Conservation (phyloP, 2,329 filamentous ascomycete genomes). For the Monosporascus sp. region DNA sequence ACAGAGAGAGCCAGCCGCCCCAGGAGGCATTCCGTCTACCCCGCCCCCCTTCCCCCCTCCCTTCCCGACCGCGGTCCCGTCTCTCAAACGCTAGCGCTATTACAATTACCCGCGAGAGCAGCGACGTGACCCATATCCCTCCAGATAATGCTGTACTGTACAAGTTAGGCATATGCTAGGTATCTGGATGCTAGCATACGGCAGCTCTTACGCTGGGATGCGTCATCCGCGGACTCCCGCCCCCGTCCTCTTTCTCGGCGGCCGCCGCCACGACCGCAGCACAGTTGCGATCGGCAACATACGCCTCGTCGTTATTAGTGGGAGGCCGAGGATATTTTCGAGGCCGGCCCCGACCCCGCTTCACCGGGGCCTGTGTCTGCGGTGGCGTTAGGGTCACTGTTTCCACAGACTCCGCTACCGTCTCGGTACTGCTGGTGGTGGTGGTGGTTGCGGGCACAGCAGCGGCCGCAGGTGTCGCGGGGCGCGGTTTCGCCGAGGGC, state of each 20-base stretch:
- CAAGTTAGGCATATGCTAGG: too few species aligned
- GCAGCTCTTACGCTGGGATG: conserved; percentile 14
- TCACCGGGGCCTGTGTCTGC: conserved; percentile 8
- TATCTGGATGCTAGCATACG: conserved; percentile 2
- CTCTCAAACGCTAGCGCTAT: too few species aligned
- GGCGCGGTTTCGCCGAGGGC: conserved; percentile 1
- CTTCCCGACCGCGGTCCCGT: too few species aligned
- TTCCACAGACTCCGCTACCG: neutral
- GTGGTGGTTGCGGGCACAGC: neutral
- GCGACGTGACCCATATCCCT: neutral
- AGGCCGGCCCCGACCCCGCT: conserved; percentile 18
- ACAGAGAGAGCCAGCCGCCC: neutral
- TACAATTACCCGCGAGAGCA: too few species aligned
- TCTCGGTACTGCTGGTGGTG: neutral
- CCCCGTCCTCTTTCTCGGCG: conserved; percentile 10
- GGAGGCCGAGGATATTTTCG: conserved; percentile 9
- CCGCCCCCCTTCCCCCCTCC: too few species aligned
- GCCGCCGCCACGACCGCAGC: neutral
- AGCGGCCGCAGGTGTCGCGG: neutral
- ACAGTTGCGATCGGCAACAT: neutral
- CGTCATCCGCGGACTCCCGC: conserved; percentile 16
- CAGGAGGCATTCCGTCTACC: too few species aligned
- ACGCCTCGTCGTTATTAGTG: neutral
- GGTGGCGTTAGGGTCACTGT: neutral
- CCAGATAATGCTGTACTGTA: neutral